Evolutionary conservation across 192 early-diverging fungal genomes (phyloP), one percentile per base, ranked within the genome.

Genomic region (Physocladia obscura): DNA sequence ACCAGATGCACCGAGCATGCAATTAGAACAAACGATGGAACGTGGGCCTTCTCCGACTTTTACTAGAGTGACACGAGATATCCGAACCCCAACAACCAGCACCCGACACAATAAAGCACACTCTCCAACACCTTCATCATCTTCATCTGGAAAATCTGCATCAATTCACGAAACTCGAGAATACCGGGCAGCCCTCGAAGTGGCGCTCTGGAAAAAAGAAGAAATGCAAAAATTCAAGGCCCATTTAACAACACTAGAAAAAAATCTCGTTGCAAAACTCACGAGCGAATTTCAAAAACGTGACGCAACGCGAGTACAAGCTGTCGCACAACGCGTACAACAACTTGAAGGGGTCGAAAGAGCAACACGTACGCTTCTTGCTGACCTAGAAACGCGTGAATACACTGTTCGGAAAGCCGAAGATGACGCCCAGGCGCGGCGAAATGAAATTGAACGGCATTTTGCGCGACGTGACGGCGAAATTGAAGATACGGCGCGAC

Each of bases 171-270:
- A 57, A 2, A 78, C 77, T 26, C 56, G 36, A 8, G 79, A 84
- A 61, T 84, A 84, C 74, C 70, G 72, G 30, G 77, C 71, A 19
- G 82, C 82, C 5, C 74, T 84, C 21, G 80, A 84, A 44, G 59
- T 79, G 22, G 83, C 79, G 40, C 37, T 84, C 8, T 84, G 83
- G 83, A 63, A 74, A 22, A 57, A 69, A 26, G 68, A 71, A n/a
- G 72, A 84, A 40, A 74, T 79, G 59, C 37, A 50, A n/a, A 71
- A 76, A 34, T 84, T 84, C 61, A 57, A 69, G 24, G 13, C 38
- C 1, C 69, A 82, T 29, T 63, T 84, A 13, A 36, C 61, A 30
- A 21, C 37, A 8, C 68, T 76, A 15, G 78, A 84, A 54, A 19
- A 17, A 30, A 58, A 69, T 30, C 68, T 80, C 37, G 32, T 79